These are phyloP conservation scores for Hypoxylon sp. DNA, from an alignment of 2,329 filamentous ascomycete species.

Conservation along the genomic window DNA sequence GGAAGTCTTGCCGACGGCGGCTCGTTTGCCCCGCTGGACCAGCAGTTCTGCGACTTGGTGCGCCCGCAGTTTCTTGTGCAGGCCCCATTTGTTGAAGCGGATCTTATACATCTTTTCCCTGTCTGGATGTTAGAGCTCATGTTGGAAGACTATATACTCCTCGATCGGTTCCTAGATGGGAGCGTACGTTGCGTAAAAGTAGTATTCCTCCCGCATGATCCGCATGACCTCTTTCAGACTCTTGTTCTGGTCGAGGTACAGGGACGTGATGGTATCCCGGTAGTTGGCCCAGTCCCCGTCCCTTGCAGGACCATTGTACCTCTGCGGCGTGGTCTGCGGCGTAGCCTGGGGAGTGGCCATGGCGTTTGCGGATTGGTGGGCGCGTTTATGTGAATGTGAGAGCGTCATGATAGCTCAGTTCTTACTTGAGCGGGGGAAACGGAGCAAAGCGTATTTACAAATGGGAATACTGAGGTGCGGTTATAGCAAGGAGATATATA, in stretches of 20 bases:
- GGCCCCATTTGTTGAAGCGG: slow-evolving; percentile 46
- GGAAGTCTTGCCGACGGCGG: slow-evolving; percentile 36
- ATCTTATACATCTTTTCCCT: slow-evolving; percentile 50
- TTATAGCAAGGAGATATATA: slow-evolving; percentile 14
- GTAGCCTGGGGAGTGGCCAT: slow-evolving; percentile 27
- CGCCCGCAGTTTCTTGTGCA: slow-evolving; percentile 47
- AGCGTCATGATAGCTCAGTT: slow-evolving; percentile 27
- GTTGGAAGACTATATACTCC: slow-evolving; percentile 3
- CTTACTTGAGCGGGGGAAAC: slow-evolving; percentile 6
- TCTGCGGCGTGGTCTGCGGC: slow-evolving; percentile 26
- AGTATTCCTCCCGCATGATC: slow-evolving; percentile 45
- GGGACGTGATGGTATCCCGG: slow-evolving; percentile 41
- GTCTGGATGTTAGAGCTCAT: slow-evolving; percentile 16
- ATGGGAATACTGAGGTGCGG: slow-evolving; percentile 2
- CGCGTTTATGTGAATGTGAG: slow-evolving; percentile 14
- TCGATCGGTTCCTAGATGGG: neutral
- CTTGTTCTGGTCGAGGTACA: slow-evolving; percentile 47
- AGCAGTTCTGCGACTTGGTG: slow-evolving; percentile 43
- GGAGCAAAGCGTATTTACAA: slow-evolving; percentile 12
- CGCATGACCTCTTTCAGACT: slow-evolving; percentile 48
- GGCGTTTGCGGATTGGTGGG: slow-evolving; percentile 2
- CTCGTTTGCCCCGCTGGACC: slow-evolving; percentile 37
- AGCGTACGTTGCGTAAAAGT: slow-evolving; percentile 47
- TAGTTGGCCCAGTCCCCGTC: slow-evolving; percentile 45
- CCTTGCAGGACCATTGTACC: slow-evolving; percentile 41